Evolutionary conservation across 306 rosid species (phyloP).

Genomic region (Vigna mungo): DNA sequence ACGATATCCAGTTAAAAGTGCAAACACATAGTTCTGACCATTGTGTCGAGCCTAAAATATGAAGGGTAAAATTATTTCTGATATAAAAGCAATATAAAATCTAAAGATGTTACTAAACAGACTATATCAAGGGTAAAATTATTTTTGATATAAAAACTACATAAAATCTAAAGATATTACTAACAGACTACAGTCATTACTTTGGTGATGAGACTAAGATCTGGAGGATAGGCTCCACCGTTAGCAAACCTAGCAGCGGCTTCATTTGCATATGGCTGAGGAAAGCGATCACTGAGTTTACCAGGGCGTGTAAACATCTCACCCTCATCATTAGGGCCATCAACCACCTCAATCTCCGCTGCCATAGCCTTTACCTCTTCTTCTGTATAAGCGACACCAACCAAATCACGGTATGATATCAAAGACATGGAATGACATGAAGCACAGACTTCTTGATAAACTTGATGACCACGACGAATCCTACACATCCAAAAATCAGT

Average conservation of each 20-base stretch:
- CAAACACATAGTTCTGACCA: conserved; percentile 91
- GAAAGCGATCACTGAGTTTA: conserved; percentile 97
- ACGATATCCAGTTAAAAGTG: conserved; percentile 54
- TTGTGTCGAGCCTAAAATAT: conserved; percentile 93
- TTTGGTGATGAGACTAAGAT: conserved; percentile 93
- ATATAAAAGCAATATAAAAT: background rate
- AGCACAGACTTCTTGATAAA: conserved; percentile 91
- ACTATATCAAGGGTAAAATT: conserved; percentile 28
- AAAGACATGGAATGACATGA: conserved; percentile 98
- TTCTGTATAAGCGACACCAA: conserved; percentile 96
- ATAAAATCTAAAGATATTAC: conserved; percentile 27
- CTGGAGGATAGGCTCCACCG: conserved; percentile 99
- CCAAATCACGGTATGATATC: conserved; percentile 98
- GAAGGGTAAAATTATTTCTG: conserved; percentile 25
- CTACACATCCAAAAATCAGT: conserved; percentile 62
- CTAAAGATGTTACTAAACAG: conserved; percentile 39
- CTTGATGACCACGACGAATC: conserved; percentile 99
- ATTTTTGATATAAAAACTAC: background rate
- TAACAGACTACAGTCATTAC: conserved; percentile 59
- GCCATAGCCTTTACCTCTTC: conserved; percentile 99
- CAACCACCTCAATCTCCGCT: conserved; percentile 97
- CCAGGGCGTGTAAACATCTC: conserved; percentile 99
- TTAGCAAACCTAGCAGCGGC: conserved; percentile 99
- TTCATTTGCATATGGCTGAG: conserved; percentile 88
- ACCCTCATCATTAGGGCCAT: conserved; percentile 99